Evolutionary conservation across 345 rosid genomes (phyloP).

Genomic region (Brassica rapa): DNA sequence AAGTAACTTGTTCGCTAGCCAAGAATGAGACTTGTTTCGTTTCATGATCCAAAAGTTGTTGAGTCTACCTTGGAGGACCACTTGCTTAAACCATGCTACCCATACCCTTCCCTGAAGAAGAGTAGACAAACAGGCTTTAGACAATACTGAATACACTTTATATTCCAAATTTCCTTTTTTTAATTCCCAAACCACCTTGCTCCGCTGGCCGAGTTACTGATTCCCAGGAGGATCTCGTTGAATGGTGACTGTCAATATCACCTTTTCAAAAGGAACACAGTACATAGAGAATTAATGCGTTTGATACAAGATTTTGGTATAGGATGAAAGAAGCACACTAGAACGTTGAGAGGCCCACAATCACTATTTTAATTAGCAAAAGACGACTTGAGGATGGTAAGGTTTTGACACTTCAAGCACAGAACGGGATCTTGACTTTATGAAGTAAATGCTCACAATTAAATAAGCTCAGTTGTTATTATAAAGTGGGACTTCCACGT

Average conservation of each 20-base stretch:
- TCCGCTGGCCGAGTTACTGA: no score
- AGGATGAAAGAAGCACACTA: background rate
- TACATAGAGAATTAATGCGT: background rate
- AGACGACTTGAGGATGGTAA: background rate
- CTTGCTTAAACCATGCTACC: background rate
- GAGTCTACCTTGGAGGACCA: background rate
- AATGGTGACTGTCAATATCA: no score
- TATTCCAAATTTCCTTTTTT: background rate
- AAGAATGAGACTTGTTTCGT: background rate
- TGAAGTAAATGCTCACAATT: background rate
- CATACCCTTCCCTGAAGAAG: background rate
- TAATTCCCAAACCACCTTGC: no score
- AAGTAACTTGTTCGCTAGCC: background rate
- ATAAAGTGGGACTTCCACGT: background rate
- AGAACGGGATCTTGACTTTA: background rate
- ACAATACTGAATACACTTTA: background rate
- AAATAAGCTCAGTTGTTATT: background rate
- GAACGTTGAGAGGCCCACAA: background rate
- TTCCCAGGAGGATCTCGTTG: no score
- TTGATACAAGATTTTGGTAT: background rate
- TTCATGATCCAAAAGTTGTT: background rate
- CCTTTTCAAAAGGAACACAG: no score
- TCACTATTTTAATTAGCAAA: background rate
- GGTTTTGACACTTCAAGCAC: background rate
- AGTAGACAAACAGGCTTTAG: background rate